Conservation (phyloP, 2,329 filamentous ascomycete genomes). For the Colletotrichum sp. region DNA sequence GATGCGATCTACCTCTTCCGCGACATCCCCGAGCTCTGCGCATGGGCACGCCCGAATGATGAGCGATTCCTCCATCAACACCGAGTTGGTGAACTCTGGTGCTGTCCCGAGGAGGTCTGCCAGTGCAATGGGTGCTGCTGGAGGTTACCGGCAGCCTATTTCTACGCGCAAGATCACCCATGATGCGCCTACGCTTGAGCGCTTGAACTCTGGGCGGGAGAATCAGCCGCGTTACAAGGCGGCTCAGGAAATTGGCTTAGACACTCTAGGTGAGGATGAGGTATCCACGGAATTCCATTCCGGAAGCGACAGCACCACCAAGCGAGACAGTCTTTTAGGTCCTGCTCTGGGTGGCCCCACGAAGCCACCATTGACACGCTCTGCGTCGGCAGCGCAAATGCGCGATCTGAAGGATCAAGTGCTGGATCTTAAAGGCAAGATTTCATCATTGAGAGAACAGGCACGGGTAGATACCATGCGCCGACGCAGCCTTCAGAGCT, state of each 20-base stretch:
- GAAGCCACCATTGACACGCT: slow-evolving; percentile 59
- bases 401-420: slow-evolving; percentile 82
- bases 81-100: slow-evolving; percentile 12
- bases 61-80: slow-evolving; percentile 55
- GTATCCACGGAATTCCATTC: slow-evolving; percentile 31
- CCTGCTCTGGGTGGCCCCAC: slow-evolving; percentile 47
- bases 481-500: slow-evolving; percentile 75
- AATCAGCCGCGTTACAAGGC: slow-evolving; percentile 39
- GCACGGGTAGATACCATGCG: slow-evolving; percentile 80
- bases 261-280: slow-evolving; percentile 61
- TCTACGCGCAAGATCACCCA: slow-evolving; percentile 49
- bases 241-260: slow-evolving; percentile 50
- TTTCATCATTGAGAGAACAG: slow-evolving; percentile 79
- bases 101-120: slow-evolving; percentile 60
- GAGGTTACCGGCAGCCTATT: slow-evolving; percentile 59
- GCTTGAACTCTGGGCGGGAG: slow-evolving; percentile 41
- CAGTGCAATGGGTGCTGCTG: slow-evolving; percentile 66
- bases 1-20: slow-evolving; percentile 35
- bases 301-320: slow-evolving; percentile 35
- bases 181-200: slow-evolving; percentile 44
- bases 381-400: slow-evolving; percentile 75
- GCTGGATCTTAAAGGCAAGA: slow-evolving; percentile 83
- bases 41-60: slow-evolving; percentile 64
- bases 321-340: slow-evolving; percentile 45
- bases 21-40: slow-evolving; percentile 27